Evolutionary conservation across 1,284 basidiomycete species (phyloP).

Genomic region (Moniliophthora roreri): DNA sequence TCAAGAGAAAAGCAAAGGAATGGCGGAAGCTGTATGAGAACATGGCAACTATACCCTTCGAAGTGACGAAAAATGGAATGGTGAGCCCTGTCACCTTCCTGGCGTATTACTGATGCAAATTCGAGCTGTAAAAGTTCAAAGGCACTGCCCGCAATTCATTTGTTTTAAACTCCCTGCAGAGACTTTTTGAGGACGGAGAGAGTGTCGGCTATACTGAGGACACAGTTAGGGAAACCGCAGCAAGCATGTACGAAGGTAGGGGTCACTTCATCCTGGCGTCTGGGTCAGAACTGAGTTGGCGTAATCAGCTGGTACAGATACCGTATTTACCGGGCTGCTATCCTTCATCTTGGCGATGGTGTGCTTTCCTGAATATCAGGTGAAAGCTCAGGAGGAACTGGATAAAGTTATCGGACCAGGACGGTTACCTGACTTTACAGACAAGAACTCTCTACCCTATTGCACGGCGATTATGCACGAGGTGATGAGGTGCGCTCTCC

Average conservation of each 20-base stretch:
- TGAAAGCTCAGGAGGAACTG: constrained; percentile 18
- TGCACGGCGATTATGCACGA: constrained; percentile 14
- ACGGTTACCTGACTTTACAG: constrained; percentile 18
- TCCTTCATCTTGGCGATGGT: constrained; percentile 12
- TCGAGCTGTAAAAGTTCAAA: constrained; percentile 2
- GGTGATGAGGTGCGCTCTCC: constrained; percentile 12
- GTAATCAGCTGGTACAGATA: constrained; percentile 8
- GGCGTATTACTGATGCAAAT: background rate
- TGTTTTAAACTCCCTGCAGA: constrained; percentile 3
- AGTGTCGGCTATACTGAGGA: constrained; percentile 4
- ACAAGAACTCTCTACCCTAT: constrained; percentile 10
- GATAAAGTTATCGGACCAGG: constrained; percentile 15
- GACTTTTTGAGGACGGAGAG: background rate
- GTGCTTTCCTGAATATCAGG: constrained; percentile 15
- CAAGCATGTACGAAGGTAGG: constrained; percentile 11
- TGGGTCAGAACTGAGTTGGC: no score
- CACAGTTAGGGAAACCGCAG: background rate
- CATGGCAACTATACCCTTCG: constrained; percentile 2
- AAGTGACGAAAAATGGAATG: constrained; percentile 6
- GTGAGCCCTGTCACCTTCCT: background rate
- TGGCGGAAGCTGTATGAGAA: constrained; percentile 4
- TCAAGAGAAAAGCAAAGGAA: constrained; percentile 12
- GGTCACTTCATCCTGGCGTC: background rate
- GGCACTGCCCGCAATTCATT: constrained; percentile 11
- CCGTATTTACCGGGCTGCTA: background rate